Conservation (phyloP, 148 eudicot species). For the Vaccinium myrtillus region DNA sequence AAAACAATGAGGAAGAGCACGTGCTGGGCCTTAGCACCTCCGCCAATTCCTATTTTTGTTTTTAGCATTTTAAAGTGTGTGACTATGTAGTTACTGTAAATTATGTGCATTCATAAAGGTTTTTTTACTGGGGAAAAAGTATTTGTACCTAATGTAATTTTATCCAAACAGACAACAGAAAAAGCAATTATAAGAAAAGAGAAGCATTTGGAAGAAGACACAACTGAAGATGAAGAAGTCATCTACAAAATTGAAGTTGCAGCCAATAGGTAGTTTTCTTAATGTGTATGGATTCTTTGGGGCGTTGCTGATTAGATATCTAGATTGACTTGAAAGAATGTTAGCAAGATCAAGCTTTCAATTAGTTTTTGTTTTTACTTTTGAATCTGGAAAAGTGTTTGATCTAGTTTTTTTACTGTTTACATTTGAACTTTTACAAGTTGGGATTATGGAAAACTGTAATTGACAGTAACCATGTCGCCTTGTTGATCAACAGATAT, state of each 20-base stretch:
- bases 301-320: not conserved
- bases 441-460: not conserved
- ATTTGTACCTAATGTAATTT: not conserved
- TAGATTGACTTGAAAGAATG: not conserved
- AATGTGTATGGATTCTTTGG: not conserved
- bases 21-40: not conserved
- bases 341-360: not conserved
- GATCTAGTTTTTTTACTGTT: not conserved
- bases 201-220: slow-evolving; percentile 66
- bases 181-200: slow-evolving; percentile 87
- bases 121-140: not conserved
- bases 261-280: slow-evolving; percentile 70
- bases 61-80: not conserved
- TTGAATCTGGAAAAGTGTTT: not conserved
- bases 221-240: slow-evolving; percentile 66
- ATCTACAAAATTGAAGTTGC: slow-evolving; percentile 95
- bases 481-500: slow-evolving; percentile 46
- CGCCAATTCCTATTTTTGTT: not conserved
- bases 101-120: not conserved
- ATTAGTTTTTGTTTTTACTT: not conserved
- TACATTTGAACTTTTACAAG: not conserved
- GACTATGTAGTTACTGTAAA: not conserved
- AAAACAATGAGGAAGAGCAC: not conserved
- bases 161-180: slow-evolving; percentile 68
- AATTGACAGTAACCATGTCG: not conserved